Conservation (phyloP, 768 basidiomycete species). For the Calocybe cyanea region DNA sequence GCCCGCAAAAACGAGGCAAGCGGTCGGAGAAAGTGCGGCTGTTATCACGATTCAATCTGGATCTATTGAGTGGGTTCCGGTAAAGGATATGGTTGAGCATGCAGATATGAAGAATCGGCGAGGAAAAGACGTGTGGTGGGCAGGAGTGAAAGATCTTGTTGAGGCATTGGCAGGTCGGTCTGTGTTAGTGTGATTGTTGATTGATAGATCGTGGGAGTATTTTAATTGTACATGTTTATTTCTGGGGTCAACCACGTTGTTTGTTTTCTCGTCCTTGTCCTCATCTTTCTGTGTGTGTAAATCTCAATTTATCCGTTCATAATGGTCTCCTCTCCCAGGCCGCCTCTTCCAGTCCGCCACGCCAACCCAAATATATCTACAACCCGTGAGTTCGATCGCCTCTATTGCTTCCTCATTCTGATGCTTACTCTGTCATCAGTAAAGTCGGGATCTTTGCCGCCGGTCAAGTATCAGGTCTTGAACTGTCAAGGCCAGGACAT, state of each 20-base stretch:
- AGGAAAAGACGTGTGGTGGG: constrained; percentile 82
- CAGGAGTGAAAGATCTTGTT: constrained; percentile 57
- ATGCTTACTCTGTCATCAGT: constrained; percentile 23
- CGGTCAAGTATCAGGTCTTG: constrained; percentile 90
- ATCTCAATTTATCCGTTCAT: constrained; percentile 19
- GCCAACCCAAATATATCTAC: constrained; percentile 49
- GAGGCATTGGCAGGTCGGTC: constrained; percentile 70
- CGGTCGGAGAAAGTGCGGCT: constrained; percentile 66
- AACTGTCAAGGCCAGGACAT: constrained; percentile 85
- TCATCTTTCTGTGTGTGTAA: no score
- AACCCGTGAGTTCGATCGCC: constrained; percentile 30
- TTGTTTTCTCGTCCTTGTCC: no score
- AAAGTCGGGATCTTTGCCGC: constrained; percentile 42
- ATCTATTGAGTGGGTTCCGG: constrained; percentile 76
- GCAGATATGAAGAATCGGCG: constrained; percentile 91
- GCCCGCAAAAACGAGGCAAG: constrained; percentile 49
- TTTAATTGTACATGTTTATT: constrained; percentile 28
- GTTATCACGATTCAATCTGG: constrained; percentile 91
- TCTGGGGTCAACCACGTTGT: constrained; percentile 23
- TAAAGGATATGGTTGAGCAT: constrained; percentile 77
- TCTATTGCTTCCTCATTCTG: constrained; percentile 11
- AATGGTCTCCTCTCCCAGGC: constrained; percentile 32
- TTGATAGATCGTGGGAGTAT: constrained; percentile 26
- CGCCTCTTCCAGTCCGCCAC: constrained; percentile 46
- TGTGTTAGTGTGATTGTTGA: constrained; percentile 19